Evolutionary conservation across 768 basidiomycete genomes (phyloP), one percentile per base, ranked within the genome.

Genomic region (Lentinula guzmanii): DNA sequence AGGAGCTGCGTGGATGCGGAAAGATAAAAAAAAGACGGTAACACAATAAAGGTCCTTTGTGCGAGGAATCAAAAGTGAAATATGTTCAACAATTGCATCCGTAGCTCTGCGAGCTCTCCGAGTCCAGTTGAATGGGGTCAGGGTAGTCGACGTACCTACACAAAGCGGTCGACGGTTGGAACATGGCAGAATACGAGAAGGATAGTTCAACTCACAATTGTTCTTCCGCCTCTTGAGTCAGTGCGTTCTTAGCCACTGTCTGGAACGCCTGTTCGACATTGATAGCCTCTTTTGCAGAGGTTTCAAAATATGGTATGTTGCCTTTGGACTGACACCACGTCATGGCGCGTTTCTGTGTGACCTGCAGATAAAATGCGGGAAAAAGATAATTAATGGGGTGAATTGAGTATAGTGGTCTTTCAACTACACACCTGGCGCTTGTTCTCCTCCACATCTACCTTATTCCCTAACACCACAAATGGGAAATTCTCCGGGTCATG

Each of bases 221-320:
- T 64, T 94, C 93, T 71, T 98, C 97, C 53, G 91, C 88, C 73
- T 98, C 97, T 77, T 98, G 96, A 72, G 94, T 93, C 65, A 99
- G 76, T 10, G 97, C 97, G 73, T 97, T 98, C 91, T 96, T 96
- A n/a, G 96, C 96, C 60, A 98, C 95, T 1, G 95, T 97, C 75
- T 97, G 95, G 87, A 99, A 99, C 3, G 96, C 97, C 74, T 98
- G 96, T 73, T 99, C 97, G 59, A 99, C 97, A 70, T 99, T 99
- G 82, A 98, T 98, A 10, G 97, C 96, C 76, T 99, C 97, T 77
- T 99, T 99, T 43, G 97, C 97, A 8, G 97, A 99, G 5, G 97
- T 98, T 79, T 99, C 97, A 73, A 98, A 99, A 77, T 98, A 99
- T 33, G 97, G 97, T 65, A 99, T 98, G 76, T 98, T 98, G 71